These are phyloP conservation scores for Suillus discolor DNA, from an alignment of 768 basidiomycete species.

Conservation along the genomic window DNA sequence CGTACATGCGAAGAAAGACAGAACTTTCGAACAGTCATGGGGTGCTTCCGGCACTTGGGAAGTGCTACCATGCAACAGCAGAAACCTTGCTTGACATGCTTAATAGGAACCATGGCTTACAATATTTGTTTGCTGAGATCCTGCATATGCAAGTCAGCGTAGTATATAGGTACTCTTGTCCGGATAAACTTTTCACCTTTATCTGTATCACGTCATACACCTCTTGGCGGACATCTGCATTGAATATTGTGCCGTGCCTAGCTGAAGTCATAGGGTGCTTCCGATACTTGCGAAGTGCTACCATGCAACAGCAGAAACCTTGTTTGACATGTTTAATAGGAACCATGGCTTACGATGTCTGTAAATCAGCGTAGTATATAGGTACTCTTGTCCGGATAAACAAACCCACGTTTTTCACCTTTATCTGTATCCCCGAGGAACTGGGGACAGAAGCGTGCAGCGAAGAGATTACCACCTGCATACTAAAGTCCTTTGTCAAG, in stretches of 20 bases:
- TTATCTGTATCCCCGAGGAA: slow-evolving; percentile 3
- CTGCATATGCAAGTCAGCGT: background rate
- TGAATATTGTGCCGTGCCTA: background rate
- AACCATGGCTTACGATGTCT: background rate
- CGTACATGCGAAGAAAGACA: background rate
- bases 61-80: background rate
- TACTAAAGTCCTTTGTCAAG: slow-evolving; percentile 7
- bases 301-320: background rate
- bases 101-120: background rate
- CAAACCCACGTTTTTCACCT: background rate
- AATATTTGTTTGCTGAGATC: background rate
- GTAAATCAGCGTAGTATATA: background rate
- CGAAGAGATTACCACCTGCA: slow-evolving; percentile 1
- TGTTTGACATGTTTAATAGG: background rate
- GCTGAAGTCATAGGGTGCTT: background rate
- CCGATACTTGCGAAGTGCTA: background rate
- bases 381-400: background rate
- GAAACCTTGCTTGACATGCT: background rate
- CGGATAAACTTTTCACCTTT: background rate
- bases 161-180: background rate
- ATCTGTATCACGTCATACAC: slow-evolving; percentile 1
- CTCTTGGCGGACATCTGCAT: background rate
- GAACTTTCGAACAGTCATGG: background rate
- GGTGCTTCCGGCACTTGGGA: background rate
- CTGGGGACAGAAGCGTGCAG: background rate